A percentile compares a stretch with the other conserved stretches of the same genome.
Conservation (phyloP, 352 stramenopile genomes). For the Bremia lactucae region DNA sequence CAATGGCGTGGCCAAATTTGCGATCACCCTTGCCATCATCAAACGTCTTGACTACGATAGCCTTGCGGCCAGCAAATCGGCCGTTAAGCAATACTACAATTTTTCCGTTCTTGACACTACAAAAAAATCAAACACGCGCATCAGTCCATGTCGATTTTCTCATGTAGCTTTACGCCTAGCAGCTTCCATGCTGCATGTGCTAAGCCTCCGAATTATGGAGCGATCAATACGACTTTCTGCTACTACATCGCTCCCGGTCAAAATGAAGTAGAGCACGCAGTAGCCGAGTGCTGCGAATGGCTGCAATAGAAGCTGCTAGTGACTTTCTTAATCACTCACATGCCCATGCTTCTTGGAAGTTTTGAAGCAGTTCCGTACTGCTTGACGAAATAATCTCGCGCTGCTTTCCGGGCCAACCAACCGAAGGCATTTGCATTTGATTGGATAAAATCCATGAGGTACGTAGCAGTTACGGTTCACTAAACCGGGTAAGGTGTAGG, state of each 20-base stretch:
- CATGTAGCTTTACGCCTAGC: background rate
- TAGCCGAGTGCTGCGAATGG: background rate
- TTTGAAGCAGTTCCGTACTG: conserved; percentile 84
- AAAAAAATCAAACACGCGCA: conserved; percentile 8
- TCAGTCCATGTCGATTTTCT: conserved; percentile 5
- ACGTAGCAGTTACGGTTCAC: too few relatives aligned
- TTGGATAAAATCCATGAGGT: too few relatives aligned
- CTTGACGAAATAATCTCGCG: conserved; percentile 25
- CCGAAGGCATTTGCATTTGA: conserved; percentile 21
- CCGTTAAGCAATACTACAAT: conserved; percentile 98
- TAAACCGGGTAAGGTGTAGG: too few relatives aligned
- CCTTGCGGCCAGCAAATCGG: conserved; percentile 98
- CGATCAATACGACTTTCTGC: background rate
- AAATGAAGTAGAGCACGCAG: conserved; percentile 9
- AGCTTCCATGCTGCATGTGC: too few relatives aligned
- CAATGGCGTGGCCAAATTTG: conserved; percentile 96
- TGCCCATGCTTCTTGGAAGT: conserved; percentile 77
- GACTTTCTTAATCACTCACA: conserved; percentile 40
- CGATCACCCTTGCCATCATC: conserved; percentile 93
- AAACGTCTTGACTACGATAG: conserved; percentile 97
- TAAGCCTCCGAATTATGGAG: too few relatives aligned
- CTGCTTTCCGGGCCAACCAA: conserved; percentile 64
- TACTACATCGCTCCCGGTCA: background rate
- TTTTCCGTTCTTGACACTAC: conserved; percentile 96
- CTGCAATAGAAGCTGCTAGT: background rate